Evolutionary conservation across 768 basidiomycete species (phyloP).

Genomic region (Lentinus tigrinus): DNA sequence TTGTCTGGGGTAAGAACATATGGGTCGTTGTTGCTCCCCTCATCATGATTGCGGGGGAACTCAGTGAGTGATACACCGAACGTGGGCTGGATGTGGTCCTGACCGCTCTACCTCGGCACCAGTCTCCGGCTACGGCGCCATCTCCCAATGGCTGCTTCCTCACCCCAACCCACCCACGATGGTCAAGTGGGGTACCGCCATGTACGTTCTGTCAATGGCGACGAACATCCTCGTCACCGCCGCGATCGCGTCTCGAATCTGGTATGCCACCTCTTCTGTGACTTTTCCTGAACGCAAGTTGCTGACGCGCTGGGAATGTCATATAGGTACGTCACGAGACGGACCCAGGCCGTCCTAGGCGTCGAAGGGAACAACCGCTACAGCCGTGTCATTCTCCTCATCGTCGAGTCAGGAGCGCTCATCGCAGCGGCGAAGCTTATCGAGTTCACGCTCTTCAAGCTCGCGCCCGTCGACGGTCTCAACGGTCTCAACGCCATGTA

Average conservation of each 20-base stretch:
- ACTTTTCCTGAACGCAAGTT: no score
- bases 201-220: conserved; percentile 8
- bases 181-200: conserved; percentile 2
- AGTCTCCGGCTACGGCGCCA: conserved; percentile 9
- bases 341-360: not conserved
- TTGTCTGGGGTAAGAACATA: conserved; percentile 3
- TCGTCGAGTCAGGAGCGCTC: conserved; percentile 14
- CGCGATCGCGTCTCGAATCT: conserved; percentile 9
- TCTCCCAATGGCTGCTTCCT: conserved; percentile 1
- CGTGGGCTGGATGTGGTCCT: not conserved
- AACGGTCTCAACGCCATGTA: conserved; percentile 9
- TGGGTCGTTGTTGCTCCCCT: not conserved
- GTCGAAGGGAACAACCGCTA: not conserved
- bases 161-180: not conserved
- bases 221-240: conserved; percentile 14
- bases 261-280: not conserved
- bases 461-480: conserved; percentile 4
- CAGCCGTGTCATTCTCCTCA: conserved; percentile 7
- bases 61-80: not conserved
- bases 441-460: conserved; percentile 13
- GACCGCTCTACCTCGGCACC: not conserved
- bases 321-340: not conserved
- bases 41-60: not conserved
- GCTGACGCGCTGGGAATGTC: not conserved
- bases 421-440: conserved; percentile 12